A percentile compares a stretch with the other conserved stretches of the same genome.
Conservation (phyloP, 768 basidiomycete genomes). For the Plicaturopsis crispa region DNA sequence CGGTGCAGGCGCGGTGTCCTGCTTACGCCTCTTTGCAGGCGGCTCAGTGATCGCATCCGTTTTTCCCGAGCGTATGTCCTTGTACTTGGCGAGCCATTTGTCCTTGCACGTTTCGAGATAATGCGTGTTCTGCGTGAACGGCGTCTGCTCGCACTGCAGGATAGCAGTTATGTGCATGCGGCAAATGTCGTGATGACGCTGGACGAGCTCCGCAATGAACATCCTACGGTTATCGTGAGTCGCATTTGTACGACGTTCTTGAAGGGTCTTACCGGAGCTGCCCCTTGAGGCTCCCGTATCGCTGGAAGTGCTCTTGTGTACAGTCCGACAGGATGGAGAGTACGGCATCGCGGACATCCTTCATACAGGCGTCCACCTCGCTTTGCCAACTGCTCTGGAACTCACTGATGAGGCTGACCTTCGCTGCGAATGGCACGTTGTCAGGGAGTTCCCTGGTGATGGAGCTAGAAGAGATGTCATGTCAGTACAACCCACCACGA, state of each 20-base stretch:
- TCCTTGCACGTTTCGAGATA: conserved; percentile 25
- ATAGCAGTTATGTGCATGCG: conserved; percentile 17
- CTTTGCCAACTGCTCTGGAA: conserved; percentile 24
- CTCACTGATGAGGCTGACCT: conserved; percentile 22
- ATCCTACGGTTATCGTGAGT: conserved; percentile 13
- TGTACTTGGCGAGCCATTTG: conserved; percentile 29
- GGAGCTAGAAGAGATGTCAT: conserved; percentile 17
- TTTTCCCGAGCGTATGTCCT: conserved; percentile 20
- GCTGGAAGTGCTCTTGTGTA: conserved; percentile 28
- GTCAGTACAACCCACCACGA: too few relatives aligned
- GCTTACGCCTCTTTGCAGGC: neutral
- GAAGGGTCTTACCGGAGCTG: conserved; percentile 24
- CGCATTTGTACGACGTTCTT: too few relatives aligned
- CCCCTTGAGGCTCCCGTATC: conserved; percentile 26
- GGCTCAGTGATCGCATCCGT: neutral
- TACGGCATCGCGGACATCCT: conserved; percentile 15
- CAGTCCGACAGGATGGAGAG: conserved; percentile 22
- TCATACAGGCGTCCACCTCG: conserved; percentile 16
- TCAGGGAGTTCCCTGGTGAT: conserved; percentile 30
- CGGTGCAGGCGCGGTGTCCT: too few relatives aligned
- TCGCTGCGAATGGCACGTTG: conserved; percentile 30
- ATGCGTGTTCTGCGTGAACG: conserved; percentile 36
- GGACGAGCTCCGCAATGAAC: conserved; percentile 13
- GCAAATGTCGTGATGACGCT: conserved; percentile 14
- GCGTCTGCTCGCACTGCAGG: conserved; percentile 26